Conservation (phyloP, 2,329 filamentous ascomycete genomes). For the Lachnum nothofagi region DNA sequence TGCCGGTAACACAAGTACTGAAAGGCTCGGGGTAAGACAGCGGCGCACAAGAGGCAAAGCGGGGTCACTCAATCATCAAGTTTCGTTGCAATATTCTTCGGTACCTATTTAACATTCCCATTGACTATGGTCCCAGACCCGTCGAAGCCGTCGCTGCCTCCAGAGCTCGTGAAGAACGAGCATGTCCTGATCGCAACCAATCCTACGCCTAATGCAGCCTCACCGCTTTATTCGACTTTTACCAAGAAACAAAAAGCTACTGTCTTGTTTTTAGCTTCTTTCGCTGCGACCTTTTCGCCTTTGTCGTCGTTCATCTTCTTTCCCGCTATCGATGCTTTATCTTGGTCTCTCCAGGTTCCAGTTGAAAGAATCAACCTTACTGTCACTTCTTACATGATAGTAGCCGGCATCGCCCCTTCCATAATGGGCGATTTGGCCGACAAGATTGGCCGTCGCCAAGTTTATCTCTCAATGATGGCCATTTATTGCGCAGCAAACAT, state of each 20-base stretch:
- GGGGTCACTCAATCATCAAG: no score
- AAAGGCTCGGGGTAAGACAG: no score
- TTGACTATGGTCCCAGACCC: no score
- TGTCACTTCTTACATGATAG: constrained; percentile 10
- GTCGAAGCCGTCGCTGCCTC: no score
- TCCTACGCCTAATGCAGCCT: no score
- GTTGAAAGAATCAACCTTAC: constrained; percentile 13
- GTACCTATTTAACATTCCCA: no score
- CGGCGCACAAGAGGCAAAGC: no score
- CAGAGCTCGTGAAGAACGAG: no score
- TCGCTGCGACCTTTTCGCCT: constrained; percentile 27
- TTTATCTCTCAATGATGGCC: constrained; percentile 47
- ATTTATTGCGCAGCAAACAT: constrained; percentile 50
- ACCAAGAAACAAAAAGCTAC: constrained; percentile 16
- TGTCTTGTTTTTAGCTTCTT: constrained; percentile 21
- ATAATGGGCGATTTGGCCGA: constrained; percentile 44
- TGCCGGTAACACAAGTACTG: no score
- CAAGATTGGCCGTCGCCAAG: constrained; percentile 50
- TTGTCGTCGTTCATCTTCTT: constrained; percentile 35
- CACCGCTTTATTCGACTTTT: constrained; percentile 9
- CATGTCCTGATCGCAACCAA: no score
- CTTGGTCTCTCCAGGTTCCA: constrained; percentile 36
- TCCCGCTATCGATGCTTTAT: constrained; percentile 39
- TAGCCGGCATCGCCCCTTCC: constrained; percentile 44
- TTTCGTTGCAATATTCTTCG: no score